Conservation (phyloP, 1,284 basidiomycete genomes). For the Ganoderma sp. region DNA sequence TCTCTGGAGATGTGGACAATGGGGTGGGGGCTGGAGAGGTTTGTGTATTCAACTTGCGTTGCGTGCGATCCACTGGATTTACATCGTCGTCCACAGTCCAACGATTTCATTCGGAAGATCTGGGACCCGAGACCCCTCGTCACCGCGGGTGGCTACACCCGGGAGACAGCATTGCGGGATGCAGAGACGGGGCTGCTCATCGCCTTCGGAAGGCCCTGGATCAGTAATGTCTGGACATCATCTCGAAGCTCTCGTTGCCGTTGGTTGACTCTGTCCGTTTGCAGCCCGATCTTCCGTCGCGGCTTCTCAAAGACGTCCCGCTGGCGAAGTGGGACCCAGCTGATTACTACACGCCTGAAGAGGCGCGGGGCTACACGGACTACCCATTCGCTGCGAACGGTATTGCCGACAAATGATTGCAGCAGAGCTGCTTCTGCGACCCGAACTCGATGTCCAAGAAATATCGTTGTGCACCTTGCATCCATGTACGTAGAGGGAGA, state of each 20-base stretch:
- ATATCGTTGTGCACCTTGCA: too few relatives aligned
- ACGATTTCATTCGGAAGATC: slow-evolving; percentile 39
- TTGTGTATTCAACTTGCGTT: background rate
- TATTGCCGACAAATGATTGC: too few relatives aligned
- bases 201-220: slow-evolving; percentile 54
- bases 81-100: slow-evolving; percentile 28
- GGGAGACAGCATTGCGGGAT: slow-evolving; percentile 33
- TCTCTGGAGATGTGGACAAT: slow-evolving; percentile 28
- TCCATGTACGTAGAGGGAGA: too few relatives aligned
- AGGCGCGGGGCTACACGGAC: slow-evolving; percentile 43
- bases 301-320: slow-evolving; percentile 41
- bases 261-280: background rate
- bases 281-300: slow-evolving; percentile 55
- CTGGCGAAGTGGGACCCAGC: slow-evolving; percentile 32
- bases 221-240: slow-evolving; percentile 44
- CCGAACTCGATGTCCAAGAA: too few relatives aligned
- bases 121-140: slow-evolving; percentile 40
- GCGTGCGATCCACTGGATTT: background rate
- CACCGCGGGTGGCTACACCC: slow-evolving; percentile 45
- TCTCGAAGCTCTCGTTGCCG: background rate
- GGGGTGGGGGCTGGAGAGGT: slow-evolving; percentile 12
- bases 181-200: slow-evolving; percentile 46
- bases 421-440: too few relatives aligned
- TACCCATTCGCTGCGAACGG: background rate
- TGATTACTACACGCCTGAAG: slow-evolving; percentile 38